Conservation (phyloP, 2,329 filamentous ascomycete species). For the Alternaria sp. region DNA sequence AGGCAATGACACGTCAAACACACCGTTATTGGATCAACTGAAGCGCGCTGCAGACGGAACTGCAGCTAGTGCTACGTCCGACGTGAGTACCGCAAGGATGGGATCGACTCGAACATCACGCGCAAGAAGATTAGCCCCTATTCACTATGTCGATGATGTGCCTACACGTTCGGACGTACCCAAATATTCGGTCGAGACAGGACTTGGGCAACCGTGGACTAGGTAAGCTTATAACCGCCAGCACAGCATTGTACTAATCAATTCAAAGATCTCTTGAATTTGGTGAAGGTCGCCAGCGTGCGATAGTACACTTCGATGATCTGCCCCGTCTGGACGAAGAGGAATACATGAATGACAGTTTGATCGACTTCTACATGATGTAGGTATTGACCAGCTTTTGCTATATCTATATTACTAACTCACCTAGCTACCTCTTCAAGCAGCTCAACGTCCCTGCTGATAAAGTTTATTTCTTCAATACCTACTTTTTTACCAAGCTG, state of each 20-base stretch:
- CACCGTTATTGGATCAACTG: background rate
- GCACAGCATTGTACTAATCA: constrained; percentile 10
- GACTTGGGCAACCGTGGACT: constrained; percentile 41
- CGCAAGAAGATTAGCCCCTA: constrained; percentile 14
- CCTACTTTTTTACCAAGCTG: constrained; percentile 86
- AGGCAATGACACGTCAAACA: background rate
- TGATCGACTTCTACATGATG: constrained; percentile 87
- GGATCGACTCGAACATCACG: constrained; percentile 17
- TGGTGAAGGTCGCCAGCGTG: constrained; percentile 67
- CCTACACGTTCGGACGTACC: constrained; percentile 2
- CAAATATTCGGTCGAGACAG: constrained; percentile 31
- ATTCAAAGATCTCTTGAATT: constrained; percentile 65
- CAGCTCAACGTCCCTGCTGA: constrained; percentile 58
- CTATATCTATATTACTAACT: background rate
- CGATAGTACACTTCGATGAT: constrained; percentile 74
- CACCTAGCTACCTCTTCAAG: constrained; percentile 41
- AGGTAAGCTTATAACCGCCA: constrained; percentile 20
- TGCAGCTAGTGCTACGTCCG: background rate
- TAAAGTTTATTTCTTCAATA: constrained; percentile 88
- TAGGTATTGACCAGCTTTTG: constrained; percentile 17
- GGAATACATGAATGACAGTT: constrained; percentile 89
- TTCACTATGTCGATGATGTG: background rate
- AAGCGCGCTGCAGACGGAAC: background rate
- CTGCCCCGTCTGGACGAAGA: constrained; percentile 81
- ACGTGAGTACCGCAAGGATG: background rate